Conservation (phyloP, 2,329 filamentous ascomycete genomes). For the Trichophyton verrucosum region DNA sequence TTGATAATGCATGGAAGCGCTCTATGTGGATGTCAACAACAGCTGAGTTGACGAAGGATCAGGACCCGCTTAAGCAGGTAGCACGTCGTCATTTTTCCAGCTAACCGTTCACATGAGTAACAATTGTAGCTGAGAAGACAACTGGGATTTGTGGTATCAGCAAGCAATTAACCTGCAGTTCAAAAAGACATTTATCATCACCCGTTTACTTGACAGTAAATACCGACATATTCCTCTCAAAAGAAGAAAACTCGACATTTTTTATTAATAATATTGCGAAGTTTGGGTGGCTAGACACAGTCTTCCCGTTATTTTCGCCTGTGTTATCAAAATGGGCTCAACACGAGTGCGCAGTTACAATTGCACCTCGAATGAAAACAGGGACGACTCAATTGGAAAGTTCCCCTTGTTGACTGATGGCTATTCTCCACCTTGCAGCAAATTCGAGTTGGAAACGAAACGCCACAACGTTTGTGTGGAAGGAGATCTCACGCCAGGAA, state of each 20-base stretch:
- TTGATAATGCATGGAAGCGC: not conserved
- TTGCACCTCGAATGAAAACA: conserved; percentile 11
- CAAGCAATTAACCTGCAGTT: not conserved
- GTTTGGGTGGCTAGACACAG: too few relatives aligned
- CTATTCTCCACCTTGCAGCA: conserved; percentile 5
- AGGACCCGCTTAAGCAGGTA: not conserved
- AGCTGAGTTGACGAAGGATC: conserved; percentile 1
- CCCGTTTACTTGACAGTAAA: not conserved
- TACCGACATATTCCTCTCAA: not conserved
- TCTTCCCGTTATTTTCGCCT: too few relatives aligned
- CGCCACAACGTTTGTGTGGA: not conserved
- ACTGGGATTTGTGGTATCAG: not conserved
- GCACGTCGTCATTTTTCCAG: not conserved
- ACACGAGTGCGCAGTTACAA: conserved; percentile 6
- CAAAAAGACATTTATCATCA: not conserved
- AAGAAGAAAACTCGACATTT: not conserved
- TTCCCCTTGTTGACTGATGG: conserved; percentile 8
- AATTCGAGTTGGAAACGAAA: conserved; percentile 3
- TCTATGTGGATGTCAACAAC: not conserved
- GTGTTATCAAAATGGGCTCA: conserved; percentile 15
- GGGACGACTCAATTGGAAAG: conserved; percentile 7
- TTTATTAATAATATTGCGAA: not conserved
- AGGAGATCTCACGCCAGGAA: not conserved
- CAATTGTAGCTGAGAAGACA: not conserved
- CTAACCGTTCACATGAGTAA: not conserved